A percentile compares a stretch with the other conserved stretches of the same genome.
These are phyloP conservation scores for Hypericum perforatum DNA, from an alignment of 345 rosid species.

Conservation along the genomic window DNA sequence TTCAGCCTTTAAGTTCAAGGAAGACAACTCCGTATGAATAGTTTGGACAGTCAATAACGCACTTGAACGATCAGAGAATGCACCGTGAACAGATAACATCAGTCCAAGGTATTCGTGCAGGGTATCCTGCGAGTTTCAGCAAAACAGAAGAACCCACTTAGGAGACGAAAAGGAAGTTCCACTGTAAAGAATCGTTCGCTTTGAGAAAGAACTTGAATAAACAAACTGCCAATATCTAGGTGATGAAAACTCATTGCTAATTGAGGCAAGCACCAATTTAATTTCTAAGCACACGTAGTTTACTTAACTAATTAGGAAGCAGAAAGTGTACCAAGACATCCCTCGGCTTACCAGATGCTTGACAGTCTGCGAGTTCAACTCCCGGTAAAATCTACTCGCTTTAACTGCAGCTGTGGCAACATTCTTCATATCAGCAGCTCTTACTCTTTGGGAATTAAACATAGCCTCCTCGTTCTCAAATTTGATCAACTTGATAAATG, in stretches of 20 bases:
- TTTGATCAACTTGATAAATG: constrained; percentile 81
- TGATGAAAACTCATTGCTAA: too few relatives aligned
- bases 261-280: too few relatives aligned
- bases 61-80: constrained; percentile 80
- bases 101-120: constrained; percentile 88
- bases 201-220: too few relatives aligned
- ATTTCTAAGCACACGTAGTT: too few relatives aligned
- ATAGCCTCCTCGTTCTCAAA: constrained; percentile 88
- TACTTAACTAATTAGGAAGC: not conserved
- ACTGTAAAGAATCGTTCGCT: not conserved
- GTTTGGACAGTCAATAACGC: constrained; percentile 90
- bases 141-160: constrained; percentile 3
- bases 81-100: constrained; percentile 80
- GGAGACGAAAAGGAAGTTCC: not conserved
- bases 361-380: constrained; percentile 73
- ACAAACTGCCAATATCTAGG: too few relatives aligned
- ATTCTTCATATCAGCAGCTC: constrained; percentile 82
- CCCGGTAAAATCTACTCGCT: constrained; percentile 92
- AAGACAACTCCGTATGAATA: constrained; percentile 67
- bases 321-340: not conserved
- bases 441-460: constrained; percentile 55
- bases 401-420: constrained; percentile 92
- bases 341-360: constrained; percentile 73
- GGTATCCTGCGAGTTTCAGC: constrained; percentile 47
- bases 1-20: constrained; percentile 62